Conservation (phyloP, 192 early-diverging fungal species). For the Piromyces finnis region DNA sequence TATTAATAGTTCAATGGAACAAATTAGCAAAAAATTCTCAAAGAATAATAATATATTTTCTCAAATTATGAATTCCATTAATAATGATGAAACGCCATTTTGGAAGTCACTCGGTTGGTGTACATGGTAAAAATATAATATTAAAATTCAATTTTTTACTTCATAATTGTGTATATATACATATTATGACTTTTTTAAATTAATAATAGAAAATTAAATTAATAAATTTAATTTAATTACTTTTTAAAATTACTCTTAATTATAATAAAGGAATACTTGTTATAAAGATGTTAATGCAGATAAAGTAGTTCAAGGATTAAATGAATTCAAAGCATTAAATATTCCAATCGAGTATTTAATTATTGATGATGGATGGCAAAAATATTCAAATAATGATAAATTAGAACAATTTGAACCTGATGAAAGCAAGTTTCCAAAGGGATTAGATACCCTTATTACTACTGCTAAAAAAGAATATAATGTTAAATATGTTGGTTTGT, state of each 20-base stretch:
- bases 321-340: neutral
- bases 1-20: neutral
- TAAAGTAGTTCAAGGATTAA: neutral
- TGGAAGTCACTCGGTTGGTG: neutral
- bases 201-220: too few relatives aligned
- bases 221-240: too few relatives aligned
- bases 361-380: neutral
- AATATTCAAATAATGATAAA: neutral
- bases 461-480: neutral
- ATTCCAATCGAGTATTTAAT: neutral
- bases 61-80: neutral
- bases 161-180: too few relatives aligned
- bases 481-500: neutral
- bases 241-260: too few relatives aligned
- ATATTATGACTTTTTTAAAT: too few relatives aligned
- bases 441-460: neutral
- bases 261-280: neutral
- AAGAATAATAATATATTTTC: neutral
- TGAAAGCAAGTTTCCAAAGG: neutral
- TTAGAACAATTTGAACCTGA: neutral
- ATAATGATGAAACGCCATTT: neutral
- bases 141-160: too few relatives aligned
- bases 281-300: neutral
- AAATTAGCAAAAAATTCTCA: neutral
- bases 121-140: neutral